phyloP scores from a whole-genome alignment of 768 basidiomycete species.

The Pleurotus giganteus region DNA sequence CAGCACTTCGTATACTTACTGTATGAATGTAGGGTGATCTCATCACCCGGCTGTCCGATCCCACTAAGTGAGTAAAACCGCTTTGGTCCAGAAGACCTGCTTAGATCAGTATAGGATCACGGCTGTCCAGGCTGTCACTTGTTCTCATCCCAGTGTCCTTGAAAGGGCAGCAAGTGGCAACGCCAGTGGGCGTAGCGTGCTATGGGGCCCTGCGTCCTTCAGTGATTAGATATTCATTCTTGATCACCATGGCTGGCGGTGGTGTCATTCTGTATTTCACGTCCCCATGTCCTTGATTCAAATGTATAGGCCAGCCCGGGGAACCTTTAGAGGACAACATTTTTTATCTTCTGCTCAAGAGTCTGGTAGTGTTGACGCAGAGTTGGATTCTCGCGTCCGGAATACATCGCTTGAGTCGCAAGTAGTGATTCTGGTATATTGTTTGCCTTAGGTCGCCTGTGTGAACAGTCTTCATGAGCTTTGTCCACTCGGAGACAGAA shows the following conservation, averaged over 20 bases:
- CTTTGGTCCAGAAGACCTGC: not conserved
- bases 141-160: conserved; percentile 73
- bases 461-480: no score
- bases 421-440: no score
- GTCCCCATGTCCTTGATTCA: no score
- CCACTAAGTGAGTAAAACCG: conserved; percentile 38
- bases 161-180: conserved; percentile 79
- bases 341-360: no score
- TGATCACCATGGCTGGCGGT: no score
- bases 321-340: no score
- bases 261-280: no score
- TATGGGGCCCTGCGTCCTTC: conserved; percentile 61
- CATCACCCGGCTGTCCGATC: conserved; percentile 61
- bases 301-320: no score
- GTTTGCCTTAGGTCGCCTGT: no score
- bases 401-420: no score
- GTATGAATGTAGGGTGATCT: conserved; percentile 59
- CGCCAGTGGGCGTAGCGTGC: conserved; percentile 72
- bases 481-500: not conserved
- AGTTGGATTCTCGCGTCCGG: no score
- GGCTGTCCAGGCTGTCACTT: conserved; percentile 89
- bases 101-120: conserved; percentile 50
- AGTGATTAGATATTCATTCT: conserved; percentile 12
- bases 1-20: not conserved
- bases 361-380: no score